Evolutionary conservation across 1,139 yeast species (phyloP), one percentile per base, ranked within the genome.

Genomic region (Lodderomyces pseudojiufengensis): DNA sequence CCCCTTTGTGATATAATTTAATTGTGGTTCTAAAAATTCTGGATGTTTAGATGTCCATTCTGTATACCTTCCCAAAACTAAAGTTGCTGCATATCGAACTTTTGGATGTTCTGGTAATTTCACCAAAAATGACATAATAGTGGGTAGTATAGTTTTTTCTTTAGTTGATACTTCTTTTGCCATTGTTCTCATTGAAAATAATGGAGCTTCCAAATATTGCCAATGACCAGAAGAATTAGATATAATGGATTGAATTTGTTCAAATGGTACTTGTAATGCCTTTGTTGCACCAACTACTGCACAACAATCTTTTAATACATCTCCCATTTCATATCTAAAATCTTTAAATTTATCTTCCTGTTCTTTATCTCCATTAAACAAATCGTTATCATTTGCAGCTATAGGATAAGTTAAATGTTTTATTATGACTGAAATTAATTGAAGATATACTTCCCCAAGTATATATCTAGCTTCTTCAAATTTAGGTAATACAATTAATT

Each of bases 261-360:
- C 63, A 52, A 78, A 80, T 14, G 90, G 86, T 35, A 78, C 73
- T 29, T 63, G 61, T 24, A 94, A 65, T 0, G 96, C 88, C 29
- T 61, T 66, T 4, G 76, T 63, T 3, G 95, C 73, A 0, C 97
- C 97, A 28, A 86, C 80, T 3, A 92, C 90, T 2, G 86, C 84
- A 49, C 97, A 86, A 61, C 97, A 88, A 56, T 90, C 96, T 54
- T 92, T 94, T 44, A 94, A 66, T 9, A 92, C 95, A 56, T 92
- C 97, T 22, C 97, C 97, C 85, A 92, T 86, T 44, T 88, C 96
- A 59, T 92, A 94, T 51, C 99, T 73, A 60, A 90, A 92, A 38
- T 87, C 95, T 51, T 86, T 81, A 57, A 94, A 94, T 56, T 86
- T 86, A 53, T 92, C 99, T 55, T 88, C 96, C 40, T 79, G 85